Base-by-base conservation (phyloP, 2,329 filamentous ascomycete species). In the Hymenoscyphus linearis region DNA sequence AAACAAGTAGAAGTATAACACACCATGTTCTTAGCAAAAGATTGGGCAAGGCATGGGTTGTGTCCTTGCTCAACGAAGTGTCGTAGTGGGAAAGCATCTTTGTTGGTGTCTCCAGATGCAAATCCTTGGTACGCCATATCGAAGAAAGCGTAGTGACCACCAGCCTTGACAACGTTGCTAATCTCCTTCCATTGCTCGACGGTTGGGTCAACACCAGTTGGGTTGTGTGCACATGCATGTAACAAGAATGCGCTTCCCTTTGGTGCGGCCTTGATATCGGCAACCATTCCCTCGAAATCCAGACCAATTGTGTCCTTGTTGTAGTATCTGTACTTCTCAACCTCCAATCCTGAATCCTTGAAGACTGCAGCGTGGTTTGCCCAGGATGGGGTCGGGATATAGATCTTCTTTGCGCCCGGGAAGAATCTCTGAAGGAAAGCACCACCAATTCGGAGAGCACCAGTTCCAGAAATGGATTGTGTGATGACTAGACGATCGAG, bases 121-220 rank as follows among this genome's bases (percentile, higher is more conserved):
- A 99, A 98, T 71, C 93, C 93, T 80, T 99, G 93, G 84, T 99
- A 99, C 67, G 93, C 93, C 93, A 97, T 97, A 78, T 98, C 93
- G 80, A 98, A 99, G 85, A 99, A 97, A 71, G 91, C 87, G 76
- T 89, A 96, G 84, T 98, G 93, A 57, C 83, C 87, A 76, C 89
- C 86, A 75, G 86, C 84, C 85, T 96, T 96, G 77, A 96, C 86
- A 64, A 88, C 89, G 64, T 89, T 80, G 77, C 90, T 91, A 76
- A 99, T 95, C 80, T 93, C 82, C 78, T 85, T 85, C 93, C 93
- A 98, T 82, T 98, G 93, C 76, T 91, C 89, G 71, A 85, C 79
- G 50, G 90, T 96, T 37, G 93, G 95, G 79, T 98, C 93, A 72
- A 98, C 89, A 75, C 93, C 93, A 66, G 95, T 98, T 62, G 93